These are phyloP conservation scores for Cylindricascospora bacillispora DNA, from an alignment of 1,139 yeast species.

Conservation along the genomic window DNA sequence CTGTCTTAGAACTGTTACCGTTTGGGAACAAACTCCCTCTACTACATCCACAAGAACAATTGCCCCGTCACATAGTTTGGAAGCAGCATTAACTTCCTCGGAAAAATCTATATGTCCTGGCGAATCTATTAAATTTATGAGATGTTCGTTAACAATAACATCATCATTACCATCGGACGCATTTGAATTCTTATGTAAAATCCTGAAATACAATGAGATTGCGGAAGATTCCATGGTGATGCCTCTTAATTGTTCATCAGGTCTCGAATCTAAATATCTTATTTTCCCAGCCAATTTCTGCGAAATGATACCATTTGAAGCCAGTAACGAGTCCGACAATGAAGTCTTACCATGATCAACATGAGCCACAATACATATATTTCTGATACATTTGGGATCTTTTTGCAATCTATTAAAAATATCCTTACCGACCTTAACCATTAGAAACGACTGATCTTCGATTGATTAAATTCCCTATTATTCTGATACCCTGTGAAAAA, in stretches of 20 bases:
- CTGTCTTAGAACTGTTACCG: conserved; percentile 86
- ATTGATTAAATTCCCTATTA: no score
- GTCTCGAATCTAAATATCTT: conserved; percentile 82
- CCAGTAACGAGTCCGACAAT: conserved; percentile 78
- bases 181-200: conserved; percentile 33
- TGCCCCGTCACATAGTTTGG: conserved; percentile 94
- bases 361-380: conserved; percentile 92
- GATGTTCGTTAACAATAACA: conserved; percentile 52
- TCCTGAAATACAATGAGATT: conserved; percentile 70
- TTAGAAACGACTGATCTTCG: no score
- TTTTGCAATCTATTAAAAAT: conserved; percentile 55
- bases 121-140: conserved; percentile 87
- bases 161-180: conserved; percentile 26
- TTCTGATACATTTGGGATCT: conserved; percentile 59
- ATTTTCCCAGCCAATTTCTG: conserved; percentile 93
- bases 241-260: conserved; percentile 92
- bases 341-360: conserved; percentile 99
- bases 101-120: conserved; percentile 98
- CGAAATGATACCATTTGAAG: conserved; percentile 93
- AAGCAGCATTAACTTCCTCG: conserved; percentile 90
- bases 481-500: no score
- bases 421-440: conserved; percentile 40
- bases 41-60: conserved; percentile 91
- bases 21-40: conserved; percentile 96
- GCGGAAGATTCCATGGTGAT: conserved; percentile 97